These are phyloP conservation scores for Chlorophyllum brunneum DNA, from an alignment of 768 basidiomycete genomes.

Conservation along the genomic window DNA sequence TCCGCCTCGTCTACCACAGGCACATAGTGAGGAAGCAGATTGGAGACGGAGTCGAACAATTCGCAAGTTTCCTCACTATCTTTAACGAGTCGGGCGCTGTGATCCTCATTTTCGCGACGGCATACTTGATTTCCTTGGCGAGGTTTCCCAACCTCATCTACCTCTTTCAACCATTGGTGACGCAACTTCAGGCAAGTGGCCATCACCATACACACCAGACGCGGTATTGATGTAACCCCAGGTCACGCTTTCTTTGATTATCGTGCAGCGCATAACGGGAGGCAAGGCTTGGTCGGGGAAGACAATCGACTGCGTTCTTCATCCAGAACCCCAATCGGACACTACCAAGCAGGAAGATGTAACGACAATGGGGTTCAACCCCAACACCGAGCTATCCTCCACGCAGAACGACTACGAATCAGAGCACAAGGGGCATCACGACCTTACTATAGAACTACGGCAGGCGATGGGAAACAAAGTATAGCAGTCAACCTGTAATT, in stretches of 20 bases:
- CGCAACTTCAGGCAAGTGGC: constrained; percentile 1
- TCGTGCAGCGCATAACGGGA: constrained; percentile 5
- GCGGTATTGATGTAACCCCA: not conserved
- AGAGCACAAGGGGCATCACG: not conserved
- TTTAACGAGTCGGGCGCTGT: constrained; percentile 3
- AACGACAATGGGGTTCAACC: constrained; percentile 9
- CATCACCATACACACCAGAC: not conserved
- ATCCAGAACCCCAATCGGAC: not conserved
- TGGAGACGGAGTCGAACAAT: not conserved
- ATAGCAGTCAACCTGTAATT: not conserved
- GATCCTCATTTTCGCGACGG: constrained; percentile 1
- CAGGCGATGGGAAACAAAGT: not conserved
- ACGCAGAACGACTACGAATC: constrained; percentile 3
- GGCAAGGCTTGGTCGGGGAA: constrained; percentile 11
- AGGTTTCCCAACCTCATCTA: not conserved
- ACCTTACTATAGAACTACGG: not conserved
- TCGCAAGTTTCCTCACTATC: constrained; percentile 5
- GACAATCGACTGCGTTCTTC: constrained; percentile 6
- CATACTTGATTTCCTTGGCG: not conserved
- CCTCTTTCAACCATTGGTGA: not conserved
- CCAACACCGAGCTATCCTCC: constrained; percentile 5
- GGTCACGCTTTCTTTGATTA: constrained; percentile 2
- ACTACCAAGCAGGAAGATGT: not conserved
- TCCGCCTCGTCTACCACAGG: not conserved
- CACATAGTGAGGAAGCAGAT: not conserved